These are phyloP conservation scores for Corchorus capsularis DNA, from an alignment of 345 rosid species.

Conservation along the genomic window DNA sequence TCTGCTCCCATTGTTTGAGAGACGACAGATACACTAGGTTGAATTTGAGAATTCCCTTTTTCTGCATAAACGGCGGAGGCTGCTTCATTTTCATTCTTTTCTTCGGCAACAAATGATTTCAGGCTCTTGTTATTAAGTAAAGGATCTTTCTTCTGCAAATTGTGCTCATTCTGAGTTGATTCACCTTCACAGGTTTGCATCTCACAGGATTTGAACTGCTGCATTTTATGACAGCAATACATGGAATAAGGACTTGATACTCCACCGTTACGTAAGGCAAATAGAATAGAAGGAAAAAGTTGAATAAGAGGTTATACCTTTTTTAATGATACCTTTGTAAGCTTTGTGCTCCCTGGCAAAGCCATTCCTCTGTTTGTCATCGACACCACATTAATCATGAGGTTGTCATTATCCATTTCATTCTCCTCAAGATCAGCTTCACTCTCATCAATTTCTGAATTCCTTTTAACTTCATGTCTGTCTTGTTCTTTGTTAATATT, in stretches of 20 bases:
- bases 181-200: conserved; percentile 31
- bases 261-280: not conserved
- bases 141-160: conserved; percentile 29
- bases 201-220: conserved; percentile 42
- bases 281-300: not conserved
- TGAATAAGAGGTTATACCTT: conserved; percentile 38
- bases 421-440: not conserved
- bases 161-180: conserved; percentile 20
- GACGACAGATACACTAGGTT: conserved; percentile 16
- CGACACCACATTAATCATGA: conserved; percentile 53
- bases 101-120: conserved; percentile 31
- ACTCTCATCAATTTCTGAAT: conserved; percentile 5
- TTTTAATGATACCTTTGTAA: conserved; percentile 26
- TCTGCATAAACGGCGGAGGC: conserved; percentile 29
- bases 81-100: conserved; percentile 33
- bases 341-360: conserved; percentile 18
- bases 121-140: conserved; percentile 38
- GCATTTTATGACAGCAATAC: conserved; percentile 28
- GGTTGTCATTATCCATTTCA: conserved; percentile 48
- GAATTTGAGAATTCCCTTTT: conserved; percentile 26
- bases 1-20: conserved; percentile 25
- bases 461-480: not conserved
- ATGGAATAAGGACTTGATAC: conserved; percentile 4
- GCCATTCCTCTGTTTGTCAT: conserved; percentile 21
- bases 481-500: not conserved